These are phyloP conservation scores for Fraxinus quadrangulata DNA, from an alignment of 257 asterid species.

Conservation along the genomic window DNA sequence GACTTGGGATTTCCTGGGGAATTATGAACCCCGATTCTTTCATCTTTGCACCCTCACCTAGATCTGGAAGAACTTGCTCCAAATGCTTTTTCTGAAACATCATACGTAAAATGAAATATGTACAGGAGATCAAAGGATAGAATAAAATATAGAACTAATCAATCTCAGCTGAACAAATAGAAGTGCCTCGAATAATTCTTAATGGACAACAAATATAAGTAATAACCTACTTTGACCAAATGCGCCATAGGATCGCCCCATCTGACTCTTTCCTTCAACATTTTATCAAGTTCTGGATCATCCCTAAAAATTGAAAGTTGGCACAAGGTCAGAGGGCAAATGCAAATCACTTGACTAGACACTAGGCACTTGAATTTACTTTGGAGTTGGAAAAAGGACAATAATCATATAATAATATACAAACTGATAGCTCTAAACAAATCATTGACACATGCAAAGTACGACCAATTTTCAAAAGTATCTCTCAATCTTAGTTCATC, in stretches of 20 bases:
- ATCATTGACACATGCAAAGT: not conserved
- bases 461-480: not conserved
- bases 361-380: not conserved
- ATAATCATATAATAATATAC: not conserved
- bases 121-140: not conserved
- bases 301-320: slow-evolving; percentile 49
- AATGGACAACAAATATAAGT: not conserved
- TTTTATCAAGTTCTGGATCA: slow-evolving; percentile 22
- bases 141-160: not conserved
- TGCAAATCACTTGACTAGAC: not conserved
- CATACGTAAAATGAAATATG: not conserved
- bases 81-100: slow-evolving; percentile 47
- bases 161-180: not conserved
- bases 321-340: not conserved
- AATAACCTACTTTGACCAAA: slow-evolving; percentile 40
- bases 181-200: not conserved
- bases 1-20: slow-evolving; percentile 49
- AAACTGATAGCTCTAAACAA: not conserved
- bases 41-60: slow-evolving; percentile 55
- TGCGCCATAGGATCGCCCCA: not conserved
- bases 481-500: slow-evolving; percentile 2
- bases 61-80: slow-evolving; percentile 35
- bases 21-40: slow-evolving; percentile 49
- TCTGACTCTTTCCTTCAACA: not conserved
- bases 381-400: not conserved